phyloP scores from a whole-genome alignment of 202 grass and related monocot genomes.

The Panicum virgatum region DNA sequence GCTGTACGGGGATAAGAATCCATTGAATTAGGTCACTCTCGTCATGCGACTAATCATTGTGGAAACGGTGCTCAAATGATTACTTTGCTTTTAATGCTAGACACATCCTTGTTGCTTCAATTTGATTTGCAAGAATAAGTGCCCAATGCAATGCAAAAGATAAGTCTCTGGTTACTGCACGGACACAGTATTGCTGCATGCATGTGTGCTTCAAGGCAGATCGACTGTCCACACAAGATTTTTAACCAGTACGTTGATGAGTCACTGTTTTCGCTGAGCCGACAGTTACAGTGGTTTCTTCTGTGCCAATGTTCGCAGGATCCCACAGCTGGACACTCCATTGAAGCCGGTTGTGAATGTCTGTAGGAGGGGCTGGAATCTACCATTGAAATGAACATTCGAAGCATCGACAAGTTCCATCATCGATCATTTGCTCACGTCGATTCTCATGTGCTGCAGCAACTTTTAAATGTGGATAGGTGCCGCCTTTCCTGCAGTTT shows the following conservation, averaged over 20 bases:
- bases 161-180: not conserved
- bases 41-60: slow-evolving; percentile 12
- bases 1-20: not conserved
- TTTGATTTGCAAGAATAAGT: not conserved
- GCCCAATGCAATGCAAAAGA: not conserved
- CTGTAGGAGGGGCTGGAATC: slow-evolving; percentile 30
- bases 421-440: not conserved
- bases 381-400: slow-evolving; percentile 5
- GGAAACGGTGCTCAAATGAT: slow-evolving; percentile 40
- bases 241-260: not conserved
- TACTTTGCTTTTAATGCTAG: slow-evolving; percentile 16
- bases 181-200: not conserved
- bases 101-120: not conserved
- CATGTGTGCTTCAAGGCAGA: not conserved
- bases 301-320: slow-evolving; percentile 4
- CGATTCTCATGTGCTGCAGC: slow-evolving; percentile 1
- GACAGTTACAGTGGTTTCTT: not conserved
- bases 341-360: slow-evolving; percentile 31
- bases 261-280: not conserved
- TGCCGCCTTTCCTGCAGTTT: not conserved
- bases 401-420: slow-evolving; percentile 15
- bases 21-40: slow-evolving; percentile 11
- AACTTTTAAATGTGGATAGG: not conserved
- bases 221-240: not conserved
- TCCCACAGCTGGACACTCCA: slow-evolving; percentile 19